Evolutionary conservation across 2,329 filamentous ascomycete species (phyloP), one percentile per base, ranked within the genome.

Genomic region (Bipolaris gigantea): DNA sequence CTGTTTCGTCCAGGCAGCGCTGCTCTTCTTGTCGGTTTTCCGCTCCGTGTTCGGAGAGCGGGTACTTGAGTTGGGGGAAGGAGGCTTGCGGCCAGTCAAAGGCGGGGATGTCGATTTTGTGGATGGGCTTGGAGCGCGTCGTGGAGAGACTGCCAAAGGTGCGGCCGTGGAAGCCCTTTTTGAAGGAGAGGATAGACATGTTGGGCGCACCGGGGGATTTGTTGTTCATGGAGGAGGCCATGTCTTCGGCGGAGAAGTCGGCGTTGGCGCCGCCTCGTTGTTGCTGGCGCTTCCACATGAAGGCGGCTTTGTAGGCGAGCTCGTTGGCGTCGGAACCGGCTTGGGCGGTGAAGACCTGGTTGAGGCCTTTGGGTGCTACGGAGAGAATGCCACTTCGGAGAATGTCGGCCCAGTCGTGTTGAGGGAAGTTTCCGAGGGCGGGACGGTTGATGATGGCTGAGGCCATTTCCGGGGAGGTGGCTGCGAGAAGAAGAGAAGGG

Each of bases 61-160:
- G 92, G 76, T 96, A 96, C 77, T 92, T 92, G 71, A 95, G 84
- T 60, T 79, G 70, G 9, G 92, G 92, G 83, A 96, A 96, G 51
- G 89, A 85, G 16, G 91, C 91, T 75, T 93, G 90, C 25, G 92
- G 92, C 92, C 92, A 96, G 82, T 96, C 89, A 70, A 96, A 96
- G 69, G 92, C 90, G 21, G 92, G 92, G 66, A 96, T 96, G 73
- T 96, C 92, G 65, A 96, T 81, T 80, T 96, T 96, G 82, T 96
- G 92, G 74, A 96, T 92, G 42, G 92, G 85, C 83, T 96, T 96
- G 76, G 88, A 92, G 72, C 92, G 89, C 13, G 92, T 96, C 53
- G 91, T 96, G 57, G 89, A 93, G 51, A 96, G 83, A 54, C 85
- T 88, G 70, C 90, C 92, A 67, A 96, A 96, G 42, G 96, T 85